Base-by-base conservation (phyloP, 1,284 basidiomycete species). In the Cutaneotrichosporon sp. region DNA sequence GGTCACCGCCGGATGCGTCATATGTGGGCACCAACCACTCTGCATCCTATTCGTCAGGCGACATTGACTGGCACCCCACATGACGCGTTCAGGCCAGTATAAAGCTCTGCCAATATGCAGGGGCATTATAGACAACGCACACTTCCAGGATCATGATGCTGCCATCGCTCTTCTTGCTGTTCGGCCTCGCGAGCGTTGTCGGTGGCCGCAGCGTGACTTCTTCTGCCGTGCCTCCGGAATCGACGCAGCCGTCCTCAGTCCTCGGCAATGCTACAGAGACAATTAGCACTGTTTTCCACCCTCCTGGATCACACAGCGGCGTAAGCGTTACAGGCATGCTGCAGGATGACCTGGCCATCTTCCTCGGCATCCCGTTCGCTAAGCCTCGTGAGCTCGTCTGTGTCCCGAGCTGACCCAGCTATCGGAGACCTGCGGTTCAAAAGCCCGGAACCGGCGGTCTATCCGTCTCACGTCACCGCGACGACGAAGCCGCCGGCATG, bases 341-440 rank as follows among this genome's bases (percentile, higher is more conserved):
- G 7, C 38, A 41, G 22, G 38, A 41, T 22, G 24, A 14, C 12
- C 38, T 41, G 22, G 38, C 20, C 38, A 22, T 20, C 20, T 55
- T 44, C 46, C 50, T 52, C 29, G 54, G 54, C n/a, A 51, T 56
- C 24, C 54, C 54, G 3, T 56, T 46, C 17, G 54, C 42, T 2
- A 41, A 49, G 42, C 37, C 54, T 1, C 54, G 54, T 56, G 37
- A 49, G 54, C n/a, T n/a, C n/a, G n/a, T n/a, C n/a, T n/a, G n/a
- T n/a, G n/a, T n/a, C 2, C 20, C 14, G 19, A 12, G 16, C 54
- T 48, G 26, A 51, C 41, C 3, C 81, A 24, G 85, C 86, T 2
- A 70, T 80, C 14, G 65, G 61, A 4, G 52, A 59, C 16, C 58
- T 66, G 0, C 71, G 82, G 2, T 80, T 84, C 63, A 68, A 50